A percentile compares a stretch with the other conserved stretches of the same genome.
Evolutionary conservation across 139 green algal species (phyloP).

Genomic region (Chlamydomonas applanata): DNA sequence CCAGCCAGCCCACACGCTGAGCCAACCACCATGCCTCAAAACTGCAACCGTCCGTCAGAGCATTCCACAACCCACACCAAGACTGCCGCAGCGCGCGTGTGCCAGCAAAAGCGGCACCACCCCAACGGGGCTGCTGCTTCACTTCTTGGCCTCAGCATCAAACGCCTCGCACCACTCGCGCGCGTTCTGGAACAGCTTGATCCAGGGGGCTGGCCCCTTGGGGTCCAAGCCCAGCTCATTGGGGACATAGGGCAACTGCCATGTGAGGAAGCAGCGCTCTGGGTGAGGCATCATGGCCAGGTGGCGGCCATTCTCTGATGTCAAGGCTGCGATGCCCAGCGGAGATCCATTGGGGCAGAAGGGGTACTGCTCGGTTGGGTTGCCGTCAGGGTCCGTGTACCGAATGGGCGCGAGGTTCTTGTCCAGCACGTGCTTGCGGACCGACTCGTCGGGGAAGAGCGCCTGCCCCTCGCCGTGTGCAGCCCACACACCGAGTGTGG

Average conservation of each 20-base stretch:
- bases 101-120: no score
- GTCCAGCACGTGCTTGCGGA: slow-evolving; percentile 47
- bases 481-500: slow-evolving; percentile 88
- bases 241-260: slow-evolving; percentile 81
- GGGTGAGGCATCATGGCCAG: slow-evolving; percentile 99
- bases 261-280: slow-evolving; percentile 93
- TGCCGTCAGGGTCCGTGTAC: slow-evolving; percentile 73
- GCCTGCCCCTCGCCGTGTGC: slow-evolving; percentile 94
- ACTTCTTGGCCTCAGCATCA: slow-evolving; percentile 10
- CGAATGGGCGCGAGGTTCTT: slow-evolving; percentile 79
- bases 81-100: no score
- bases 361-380: slow-evolving; percentile 87
- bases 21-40: no score
- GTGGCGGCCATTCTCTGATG: slow-evolving; percentile 88
- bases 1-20: no score
- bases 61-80: no score
- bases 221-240: slow-evolving; percentile 49
- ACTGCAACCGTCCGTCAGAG: no score
- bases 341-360: slow-evolving; percentile 97
- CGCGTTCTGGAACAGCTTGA: slow-evolving; percentile 98
- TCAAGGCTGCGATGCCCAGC: slow-evolving; percentile 91
- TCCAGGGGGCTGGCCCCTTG: slow-evolving; percentile 85
- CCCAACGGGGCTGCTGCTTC: no score
- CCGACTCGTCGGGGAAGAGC: slow-evolving; percentile 82
- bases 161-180: slow-evolving; percentile 66